Conservation (phyloP, 768 basidiomycete genomes). For the Termitomyces sp. region DNA sequence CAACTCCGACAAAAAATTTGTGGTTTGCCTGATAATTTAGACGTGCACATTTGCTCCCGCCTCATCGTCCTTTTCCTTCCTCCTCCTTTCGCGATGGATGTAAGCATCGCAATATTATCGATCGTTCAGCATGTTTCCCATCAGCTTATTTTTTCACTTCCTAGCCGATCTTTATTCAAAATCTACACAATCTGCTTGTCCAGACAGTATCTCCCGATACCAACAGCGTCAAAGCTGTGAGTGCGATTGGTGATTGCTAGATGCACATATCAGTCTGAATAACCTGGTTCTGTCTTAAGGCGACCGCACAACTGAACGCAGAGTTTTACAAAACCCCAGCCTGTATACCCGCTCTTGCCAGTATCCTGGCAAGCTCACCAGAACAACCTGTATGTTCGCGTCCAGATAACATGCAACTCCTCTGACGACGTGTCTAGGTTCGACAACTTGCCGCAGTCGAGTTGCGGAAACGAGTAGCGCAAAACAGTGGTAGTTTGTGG, state of each 20-base stretch:
- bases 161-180: slow-evolving; percentile 71
- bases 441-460: slow-evolving; percentile 97
- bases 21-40: slow-evolving; percentile 16
- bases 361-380: slow-evolving; percentile 81
- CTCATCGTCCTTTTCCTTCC: slow-evolving; percentile 16
- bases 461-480: slow-evolving; percentile 84
- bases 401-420: slow-evolving; percentile 1
- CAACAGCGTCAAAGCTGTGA: slow-evolving; percentile 78
- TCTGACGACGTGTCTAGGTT: slow-evolving; percentile 45
- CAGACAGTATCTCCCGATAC: slow-evolving; percentile 90
- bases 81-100: slow-evolving; percentile 37
- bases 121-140: slow-evolving; percentile 6
- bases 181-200: slow-evolving; percentile 77
- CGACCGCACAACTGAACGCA: slow-evolving; percentile 85
- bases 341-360: slow-evolving; percentile 89
- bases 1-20: slow-evolving; percentile 61
- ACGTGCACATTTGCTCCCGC: slow-evolving; percentile 20
- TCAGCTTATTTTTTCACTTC: slow-evolving; percentile 16
- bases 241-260: slow-evolving; percentile 19
- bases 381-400: slow-evolving; percentile 65
- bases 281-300: slow-evolving; percentile 38
- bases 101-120: slow-evolving; percentile 22
- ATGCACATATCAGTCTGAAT: background rate
- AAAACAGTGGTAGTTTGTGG: slow-evolving; percentile 83
- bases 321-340: slow-evolving; percentile 88